These are phyloP conservation scores for Penicillium goetzii DNA, from an alignment of 495 filamentous ascomycete genomes.

Conservation along the genomic window DNA sequence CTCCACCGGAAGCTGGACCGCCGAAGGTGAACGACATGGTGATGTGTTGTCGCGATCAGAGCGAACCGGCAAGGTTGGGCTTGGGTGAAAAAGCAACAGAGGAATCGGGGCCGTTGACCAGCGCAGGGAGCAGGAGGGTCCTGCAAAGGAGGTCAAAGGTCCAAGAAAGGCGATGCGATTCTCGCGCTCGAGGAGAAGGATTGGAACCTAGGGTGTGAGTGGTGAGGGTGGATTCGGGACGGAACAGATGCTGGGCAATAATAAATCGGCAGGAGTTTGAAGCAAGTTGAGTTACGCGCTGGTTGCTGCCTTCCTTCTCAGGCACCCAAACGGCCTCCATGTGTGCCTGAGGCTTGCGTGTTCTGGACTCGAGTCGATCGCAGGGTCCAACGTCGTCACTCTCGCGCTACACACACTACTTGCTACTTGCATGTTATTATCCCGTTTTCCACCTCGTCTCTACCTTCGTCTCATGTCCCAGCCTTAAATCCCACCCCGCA, in stretches of 20 bases:
- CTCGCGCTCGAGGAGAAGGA: slow-evolving; percentile 15
- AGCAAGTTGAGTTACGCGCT: slow-evolving; percentile 24
- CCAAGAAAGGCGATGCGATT: slow-evolving; percentile 12
- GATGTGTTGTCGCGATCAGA: slow-evolving; percentile 28
- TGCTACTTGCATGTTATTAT: slow-evolving; percentile 22
- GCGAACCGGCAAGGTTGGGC: slow-evolving; percentile 24
- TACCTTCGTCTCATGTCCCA: slow-evolving; percentile 28
- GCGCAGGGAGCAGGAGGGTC: slow-evolving; percentile 18
- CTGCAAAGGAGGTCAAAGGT: slow-evolving; percentile 23
- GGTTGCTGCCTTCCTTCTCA: slow-evolving; percentile 15
- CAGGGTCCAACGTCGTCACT: slow-evolving; percentile 38
- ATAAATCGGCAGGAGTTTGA: slow-evolving; percentile 35
- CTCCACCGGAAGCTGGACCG: slow-evolving; percentile 39
- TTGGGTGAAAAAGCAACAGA: slow-evolving; percentile 28
- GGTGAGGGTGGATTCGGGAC: slow-evolving; percentile 10
- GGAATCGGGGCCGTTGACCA: slow-evolving; percentile 27
- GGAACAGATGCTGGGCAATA: slow-evolving; percentile 26
- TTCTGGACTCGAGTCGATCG: slow-evolving; percentile 47
- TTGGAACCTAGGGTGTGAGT: slow-evolving; percentile 15
- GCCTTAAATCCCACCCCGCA: slow-evolving; percentile 21
- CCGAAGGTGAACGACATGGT: slow-evolving; percentile 46
- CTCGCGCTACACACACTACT: slow-evolving; percentile 26
- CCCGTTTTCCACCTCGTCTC: slow-evolving; percentile 19
- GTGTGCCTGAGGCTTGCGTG: slow-evolving; percentile 36
- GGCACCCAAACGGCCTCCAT: slow-evolving; percentile 9